Percentiles rank a stretch among this genome's conserved stretches.
phyloP scores from a whole-genome alignment of 2,329 filamentous ascomycete species.

The Botrytis medusae region DNA sequence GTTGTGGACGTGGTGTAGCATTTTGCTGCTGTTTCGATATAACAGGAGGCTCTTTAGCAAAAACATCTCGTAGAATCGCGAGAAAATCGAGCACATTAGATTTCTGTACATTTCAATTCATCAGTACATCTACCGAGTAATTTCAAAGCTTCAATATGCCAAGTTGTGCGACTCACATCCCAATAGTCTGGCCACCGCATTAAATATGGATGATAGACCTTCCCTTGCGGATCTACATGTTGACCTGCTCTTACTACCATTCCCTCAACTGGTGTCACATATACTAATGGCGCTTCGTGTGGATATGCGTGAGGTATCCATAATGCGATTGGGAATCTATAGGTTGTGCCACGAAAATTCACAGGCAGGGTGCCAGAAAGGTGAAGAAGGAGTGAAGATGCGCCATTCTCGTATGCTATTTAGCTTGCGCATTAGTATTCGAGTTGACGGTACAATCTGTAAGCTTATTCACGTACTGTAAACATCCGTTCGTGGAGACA shows the following conservation, averaged over 20 bases:
- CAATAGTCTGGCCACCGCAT: slow-evolving; percentile 85
- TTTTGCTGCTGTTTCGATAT: slow-evolving; percentile 66
- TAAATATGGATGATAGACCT: slow-evolving; percentile 93
- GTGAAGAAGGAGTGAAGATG: slow-evolving; percentile 81
- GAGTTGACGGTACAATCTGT: not conserved
- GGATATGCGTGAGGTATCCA: slow-evolving; percentile 95
- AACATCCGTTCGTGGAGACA: slow-evolving; percentile 87
- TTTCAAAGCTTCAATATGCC: not conserved
- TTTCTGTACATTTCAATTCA: slow-evolving; percentile 55
- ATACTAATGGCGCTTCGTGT: slow-evolving; percentile 78
- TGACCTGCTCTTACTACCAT: slow-evolving; percentile 92
- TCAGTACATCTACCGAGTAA: slow-evolving; percentile 4
- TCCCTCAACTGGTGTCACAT: slow-evolving; percentile 81
- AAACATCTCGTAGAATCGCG: slow-evolving; percentile 78
- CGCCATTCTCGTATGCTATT: slow-evolving; percentile 82
- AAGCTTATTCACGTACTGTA: slow-evolving; percentile 65
- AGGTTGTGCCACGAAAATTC: slow-evolving; percentile 81
- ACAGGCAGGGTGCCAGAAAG: slow-evolving; percentile 90
- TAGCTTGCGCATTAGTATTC: slow-evolving; percentile 25
- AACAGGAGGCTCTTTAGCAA: slow-evolving; percentile 92
- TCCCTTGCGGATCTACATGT: slow-evolving; percentile 89
- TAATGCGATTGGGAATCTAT: slow-evolving; percentile 87
- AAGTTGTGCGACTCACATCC: slow-evolving; percentile 65
- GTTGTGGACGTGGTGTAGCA: slow-evolving; percentile 41
- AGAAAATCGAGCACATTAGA: slow-evolving; percentile 82